Conservation (phyloP, 1,284 basidiomycete species). For the Rhodotorula sp. region DNA sequence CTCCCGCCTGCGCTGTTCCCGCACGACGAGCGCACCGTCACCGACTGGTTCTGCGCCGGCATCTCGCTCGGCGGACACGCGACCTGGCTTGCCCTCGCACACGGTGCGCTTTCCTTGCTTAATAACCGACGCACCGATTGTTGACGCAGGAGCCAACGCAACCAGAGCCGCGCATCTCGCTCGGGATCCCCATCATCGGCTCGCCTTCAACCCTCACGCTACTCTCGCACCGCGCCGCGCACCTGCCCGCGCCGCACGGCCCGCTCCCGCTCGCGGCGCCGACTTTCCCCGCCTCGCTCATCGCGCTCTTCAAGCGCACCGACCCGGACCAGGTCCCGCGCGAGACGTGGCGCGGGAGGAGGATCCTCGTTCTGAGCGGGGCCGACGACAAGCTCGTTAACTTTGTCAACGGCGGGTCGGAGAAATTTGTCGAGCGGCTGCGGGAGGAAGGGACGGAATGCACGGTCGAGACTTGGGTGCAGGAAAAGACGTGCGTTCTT, state of each 20-base stretch:
- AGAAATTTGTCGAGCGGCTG: constrained; percentile 47
- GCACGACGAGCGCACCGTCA: constrained; percentile 63
- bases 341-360: constrained; percentile 62
- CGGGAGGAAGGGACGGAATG: constrained; percentile 30
- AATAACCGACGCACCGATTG: background rate
- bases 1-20: constrained; percentile 77
- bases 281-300: constrained; percentile 62
- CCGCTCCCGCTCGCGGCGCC: constrained; percentile 54
- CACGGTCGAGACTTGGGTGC: constrained; percentile 49
- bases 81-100: constrained; percentile 67
- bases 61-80: constrained; percentile 77
- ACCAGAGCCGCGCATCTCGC: constrained; percentile 66
- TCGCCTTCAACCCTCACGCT: constrained; percentile 72
- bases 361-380: constrained; percentile 67
- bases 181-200: constrained; percentile 72
- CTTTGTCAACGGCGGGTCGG: constrained; percentile 48
- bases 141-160: no score
- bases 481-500: constrained; percentile 46
- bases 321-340: constrained; percentile 51
- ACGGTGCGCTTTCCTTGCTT: constrained; percentile 55
- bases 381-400: constrained; percentile 48
- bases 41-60: constrained; percentile 67
- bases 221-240: constrained; percentile 62
- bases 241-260: constrained; percentile 49
- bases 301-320: constrained; percentile 55